Evolutionary conservation across 2,329 filamentous ascomycete genomes (phyloP), one percentile per base, ranked within the genome.

Genomic region (Cadophora malorum): DNA sequence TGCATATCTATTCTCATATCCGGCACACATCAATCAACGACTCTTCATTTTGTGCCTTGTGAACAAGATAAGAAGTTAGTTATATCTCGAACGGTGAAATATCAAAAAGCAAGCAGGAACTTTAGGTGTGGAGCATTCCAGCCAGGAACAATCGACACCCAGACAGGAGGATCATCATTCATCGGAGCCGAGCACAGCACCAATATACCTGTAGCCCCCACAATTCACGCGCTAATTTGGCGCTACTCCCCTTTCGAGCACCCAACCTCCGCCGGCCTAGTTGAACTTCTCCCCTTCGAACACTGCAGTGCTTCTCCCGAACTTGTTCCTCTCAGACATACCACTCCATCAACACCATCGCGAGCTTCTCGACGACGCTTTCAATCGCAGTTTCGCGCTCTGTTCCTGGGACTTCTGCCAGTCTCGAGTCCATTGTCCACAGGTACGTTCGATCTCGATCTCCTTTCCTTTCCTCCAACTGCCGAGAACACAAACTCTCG

Each of bases 371-470:
- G 19, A 50, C 23, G 49, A 55, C 61, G 31, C 49, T 53, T 33
- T 52, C 49, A 53, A 53, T 41, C 61, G 47, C 52, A 64, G 47
- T 52, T 33, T 64, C 63, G 38, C 38, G 35, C 35, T 21, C 33
- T 58, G 35, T 31, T 47, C 41, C 63, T 56, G 52, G 33, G 25
- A n/a, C 23, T 8, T 28, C 41, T 21, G n/a, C 49, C 50, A 47
- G 50, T 19, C 33, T 41, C 21, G n/a, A 50, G 47, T 38, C 47
- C 45, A 33, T 50, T 63, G 28, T 28, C 16, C 3, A 60, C 23
- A 31, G 59, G 41, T 62, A 62, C 14, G 56, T 59, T 8, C 23
- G 35, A 25, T 31, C 25, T 49, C 45, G 45, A 49, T 21, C 35
- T 47, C n/a, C 5, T 38, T 21, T 63, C 21, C 3, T 25, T n/a